Conservation (phyloP, 176 grass and related monocot genomes). For the Ensete ventricosum region DNA sequence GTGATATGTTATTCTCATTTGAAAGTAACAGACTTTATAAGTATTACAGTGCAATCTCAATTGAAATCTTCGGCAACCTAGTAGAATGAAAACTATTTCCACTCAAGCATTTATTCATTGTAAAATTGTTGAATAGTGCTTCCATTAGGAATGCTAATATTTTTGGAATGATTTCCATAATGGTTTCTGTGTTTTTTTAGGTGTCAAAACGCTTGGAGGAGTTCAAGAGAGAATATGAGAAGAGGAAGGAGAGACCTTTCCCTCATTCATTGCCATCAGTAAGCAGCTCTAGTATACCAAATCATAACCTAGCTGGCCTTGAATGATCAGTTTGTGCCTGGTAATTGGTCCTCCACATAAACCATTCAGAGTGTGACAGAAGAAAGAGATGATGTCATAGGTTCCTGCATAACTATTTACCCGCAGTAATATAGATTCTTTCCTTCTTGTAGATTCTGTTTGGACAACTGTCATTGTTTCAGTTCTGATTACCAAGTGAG, state of each 20-base stretch:
- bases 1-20: neutral
- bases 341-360: neutral
- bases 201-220: constrained; percentile 56
- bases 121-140: neutral
- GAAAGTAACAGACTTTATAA: neutral
- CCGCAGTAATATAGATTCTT: no score
- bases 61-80: neutral
- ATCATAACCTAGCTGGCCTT: neutral
- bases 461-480: no score
- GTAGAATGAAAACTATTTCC: neutral
- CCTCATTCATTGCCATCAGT: neutral
- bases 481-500: no score
- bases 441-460: no score
- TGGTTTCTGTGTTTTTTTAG: constrained; percentile 30
- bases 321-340: neutral
- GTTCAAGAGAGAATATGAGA: constrained; percentile 57
- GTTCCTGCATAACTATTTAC: no score
- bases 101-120: neutral
- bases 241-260: constrained; percentile 21
- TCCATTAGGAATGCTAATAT: neutral
- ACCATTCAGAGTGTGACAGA: neutral
- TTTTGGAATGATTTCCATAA: neutral
- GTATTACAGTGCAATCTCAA: neutral
- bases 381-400: neutral
- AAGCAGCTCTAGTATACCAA: neutral